These are phyloP conservation scores for Verticillium isaacii DNA, from an alignment of 2,329 filamentous ascomycete genomes.

Conservation along the genomic window DNA sequence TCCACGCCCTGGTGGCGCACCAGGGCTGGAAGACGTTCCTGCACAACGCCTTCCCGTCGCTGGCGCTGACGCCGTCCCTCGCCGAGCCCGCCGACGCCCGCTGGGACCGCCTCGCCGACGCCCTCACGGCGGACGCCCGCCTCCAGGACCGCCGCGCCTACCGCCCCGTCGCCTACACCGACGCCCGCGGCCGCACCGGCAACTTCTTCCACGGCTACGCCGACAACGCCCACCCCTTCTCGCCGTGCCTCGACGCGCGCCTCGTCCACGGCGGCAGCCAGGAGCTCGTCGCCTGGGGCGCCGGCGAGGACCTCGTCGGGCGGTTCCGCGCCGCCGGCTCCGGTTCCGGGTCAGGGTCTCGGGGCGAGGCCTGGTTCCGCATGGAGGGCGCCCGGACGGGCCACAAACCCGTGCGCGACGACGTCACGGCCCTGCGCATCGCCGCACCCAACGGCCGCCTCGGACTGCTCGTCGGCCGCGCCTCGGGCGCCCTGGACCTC, in stretches of 20 bases:
- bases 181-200: constrained; percentile 18
- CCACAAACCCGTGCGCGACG: constrained; percentile 39
- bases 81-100: constrained; percentile 8
- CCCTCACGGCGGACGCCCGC: constrained; percentile 44
- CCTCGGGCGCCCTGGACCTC: constrained; percentile 43
- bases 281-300: constrained; percentile 46
- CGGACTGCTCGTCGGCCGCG: constrained; percentile 40
- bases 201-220: constrained; percentile 9
- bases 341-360: background rate
- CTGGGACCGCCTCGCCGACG: constrained; percentile 37
- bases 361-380: constrained; percentile 12
- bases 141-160: constrained; percentile 49
- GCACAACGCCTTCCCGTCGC: constrained; percentile 32
- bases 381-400: constrained; percentile 32
- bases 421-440: constrained; percentile 43
- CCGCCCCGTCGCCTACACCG: constrained; percentile 13
- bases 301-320: constrained; percentile 45
- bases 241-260: constrained; percentile 42
- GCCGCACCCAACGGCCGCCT: constrained; percentile 26
- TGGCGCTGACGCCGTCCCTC: constrained; percentile 22
- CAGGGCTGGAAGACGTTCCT: constrained; percentile 48
- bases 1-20: constrained; percentile 29
- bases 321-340: constrained; percentile 26
- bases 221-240: constrained; percentile 24
- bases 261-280: constrained; percentile 27